Percentiles rank a stretch among this genome's conserved stretches.
phyloP scores from a whole-genome alignment of 2,329 filamentous ascomycete genomes.

The Aspergillus sergii region DNA sequence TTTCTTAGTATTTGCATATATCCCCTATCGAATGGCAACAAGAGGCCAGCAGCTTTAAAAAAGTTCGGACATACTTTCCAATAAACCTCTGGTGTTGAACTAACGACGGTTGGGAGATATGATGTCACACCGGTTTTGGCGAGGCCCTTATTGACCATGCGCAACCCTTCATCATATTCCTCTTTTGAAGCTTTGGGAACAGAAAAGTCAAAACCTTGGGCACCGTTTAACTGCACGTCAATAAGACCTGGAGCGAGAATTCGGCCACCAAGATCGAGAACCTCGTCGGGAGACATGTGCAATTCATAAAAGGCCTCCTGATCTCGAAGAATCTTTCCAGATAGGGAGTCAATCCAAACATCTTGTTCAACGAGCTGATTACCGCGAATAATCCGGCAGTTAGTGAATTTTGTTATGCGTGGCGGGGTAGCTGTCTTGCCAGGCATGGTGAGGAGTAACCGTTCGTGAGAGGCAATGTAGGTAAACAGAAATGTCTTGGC shows the following conservation, averaged over 20 bases:
- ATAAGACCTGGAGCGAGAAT: constrained; percentile 86
- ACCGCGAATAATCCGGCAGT: constrained; percentile 75
- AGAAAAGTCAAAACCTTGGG: constrained; percentile 91
- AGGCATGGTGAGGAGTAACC: constrained; percentile 31
- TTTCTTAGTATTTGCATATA: neutral
- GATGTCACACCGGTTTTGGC: constrained; percentile 82
- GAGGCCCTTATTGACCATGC: constrained; percentile 70
- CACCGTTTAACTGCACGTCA: constrained; percentile 89
- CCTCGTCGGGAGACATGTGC: constrained; percentile 64
- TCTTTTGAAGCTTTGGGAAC: constrained; percentile 66
- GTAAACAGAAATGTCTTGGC: constrained; percentile 15
- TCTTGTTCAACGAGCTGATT: constrained; percentile 72
- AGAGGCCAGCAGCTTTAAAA: neutral
- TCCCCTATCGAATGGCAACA: neutral
- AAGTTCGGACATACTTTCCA: constrained; percentile 59
- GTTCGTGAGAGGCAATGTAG: constrained; percentile 10
- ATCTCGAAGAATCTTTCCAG: constrained; percentile 78
- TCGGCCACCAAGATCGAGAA: constrained; percentile 77
- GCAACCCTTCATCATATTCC: constrained; percentile 72
- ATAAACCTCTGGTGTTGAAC: constrained; percentile 79
- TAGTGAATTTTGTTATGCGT: constrained; percentile 82
- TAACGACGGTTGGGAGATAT: constrained; percentile 78
- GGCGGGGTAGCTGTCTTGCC: constrained; percentile 36
- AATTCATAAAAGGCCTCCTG: constrained; percentile 59
- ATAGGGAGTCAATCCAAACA: constrained; percentile 82